Conservation (phyloP, 192 early-diverging fungal species). For the Rhizophagus sp. region DNA sequence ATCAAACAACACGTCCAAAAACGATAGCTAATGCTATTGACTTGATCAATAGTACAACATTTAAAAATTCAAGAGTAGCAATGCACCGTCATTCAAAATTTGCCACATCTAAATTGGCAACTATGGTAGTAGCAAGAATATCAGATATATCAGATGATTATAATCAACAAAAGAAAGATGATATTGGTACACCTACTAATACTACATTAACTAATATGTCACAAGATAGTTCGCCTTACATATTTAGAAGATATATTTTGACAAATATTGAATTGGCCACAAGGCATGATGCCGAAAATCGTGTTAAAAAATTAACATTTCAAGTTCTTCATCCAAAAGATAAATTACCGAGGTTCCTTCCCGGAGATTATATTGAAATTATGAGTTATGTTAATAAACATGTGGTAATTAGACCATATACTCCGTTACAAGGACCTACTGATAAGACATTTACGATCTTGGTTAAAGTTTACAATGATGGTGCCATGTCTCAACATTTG, state of each 20-base stretch:
- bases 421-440: background rate
- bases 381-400: slow-evolving; percentile 14
- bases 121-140: slow-evolving; percentile 14
- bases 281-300: background rate
- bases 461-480: slow-evolving; percentile 13
- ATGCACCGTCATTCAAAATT: slow-evolving; percentile 25
- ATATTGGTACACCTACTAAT: background rate
- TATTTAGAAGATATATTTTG: slow-evolving; percentile 26
- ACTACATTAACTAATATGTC: background rate
- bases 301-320: slow-evolving; percentile 24
- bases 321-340: slow-evolving; percentile 9
- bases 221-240: background rate
- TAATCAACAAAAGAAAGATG: background rate
- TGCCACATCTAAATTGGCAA: slow-evolving; percentile 6
- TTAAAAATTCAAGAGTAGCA: background rate
- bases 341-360: slow-evolving; percentile 18
- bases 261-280: slow-evolving; percentile 4
- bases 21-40: background rate
- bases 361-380: slow-evolving; percentile 30
- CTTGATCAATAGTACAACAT: background rate
- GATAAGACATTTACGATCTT: slow-evolving; percentile 2
- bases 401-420: slow-evolving; percentile 18
- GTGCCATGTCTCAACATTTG: slow-evolving; percentile 13
- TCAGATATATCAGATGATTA: background rate
- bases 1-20: background rate